These are phyloP conservation scores for Talaromyces sp. DNA, from an alignment of 2,329 filamentous ascomycete species.

Conservation along the genomic window DNA sequence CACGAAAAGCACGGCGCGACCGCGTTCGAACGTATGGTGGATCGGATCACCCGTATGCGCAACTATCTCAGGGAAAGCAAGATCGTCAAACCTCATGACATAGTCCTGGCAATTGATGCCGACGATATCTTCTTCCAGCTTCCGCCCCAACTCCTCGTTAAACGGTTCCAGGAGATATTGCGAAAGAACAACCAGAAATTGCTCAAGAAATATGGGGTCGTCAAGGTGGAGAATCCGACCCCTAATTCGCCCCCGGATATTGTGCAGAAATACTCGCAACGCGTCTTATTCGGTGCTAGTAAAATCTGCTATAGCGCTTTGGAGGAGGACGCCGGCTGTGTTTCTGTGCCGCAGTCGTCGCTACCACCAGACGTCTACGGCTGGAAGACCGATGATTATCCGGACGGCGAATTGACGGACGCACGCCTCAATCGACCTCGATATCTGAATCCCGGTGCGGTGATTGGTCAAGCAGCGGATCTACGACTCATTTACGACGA, in stretches of 20 bases:
- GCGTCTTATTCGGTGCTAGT: slow-evolving; percentile 59
- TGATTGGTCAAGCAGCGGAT: slow-evolving; percentile 56
- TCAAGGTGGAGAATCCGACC: slow-evolving; percentile 24
- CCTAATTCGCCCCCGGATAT: slow-evolving; percentile 22
- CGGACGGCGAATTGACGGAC: slow-evolving; percentile 21
- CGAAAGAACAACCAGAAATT: slow-evolving; percentile 58
- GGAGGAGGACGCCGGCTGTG: slow-evolving; percentile 53
- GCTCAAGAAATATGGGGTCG: slow-evolving; percentile 51
- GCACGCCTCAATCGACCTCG: slow-evolving; percentile 46
- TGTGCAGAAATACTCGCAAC: slow-evolving; percentile 52
- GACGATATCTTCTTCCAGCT: slow-evolving; percentile 68
- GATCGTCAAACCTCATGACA: slow-evolving; percentile 59
- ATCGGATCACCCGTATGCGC: slow-evolving; percentile 49
- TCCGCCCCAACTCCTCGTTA: slow-evolving; percentile 63
- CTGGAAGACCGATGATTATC: slow-evolving; percentile 44
- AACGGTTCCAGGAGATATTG: slow-evolving; percentile 61
- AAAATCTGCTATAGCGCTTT: slow-evolving; percentile 55
- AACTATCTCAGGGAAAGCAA: slow-evolving; percentile 53
- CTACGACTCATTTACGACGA: slow-evolving; percentile 51
- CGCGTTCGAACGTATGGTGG: slow-evolving; percentile 47
- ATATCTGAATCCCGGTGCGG: slow-evolving; percentile 52
- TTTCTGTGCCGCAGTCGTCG: slow-evolving; percentile 55
- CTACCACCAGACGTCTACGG: slow-evolving; percentile 55
- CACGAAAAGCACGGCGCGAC: slow-evolving; percentile 31
- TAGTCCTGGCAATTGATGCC: slow-evolving; percentile 66